These are phyloP conservation scores for Pugionium dolabratum DNA, from an alignment of 345 rosid genomes.

Conservation along the genomic window DNA sequence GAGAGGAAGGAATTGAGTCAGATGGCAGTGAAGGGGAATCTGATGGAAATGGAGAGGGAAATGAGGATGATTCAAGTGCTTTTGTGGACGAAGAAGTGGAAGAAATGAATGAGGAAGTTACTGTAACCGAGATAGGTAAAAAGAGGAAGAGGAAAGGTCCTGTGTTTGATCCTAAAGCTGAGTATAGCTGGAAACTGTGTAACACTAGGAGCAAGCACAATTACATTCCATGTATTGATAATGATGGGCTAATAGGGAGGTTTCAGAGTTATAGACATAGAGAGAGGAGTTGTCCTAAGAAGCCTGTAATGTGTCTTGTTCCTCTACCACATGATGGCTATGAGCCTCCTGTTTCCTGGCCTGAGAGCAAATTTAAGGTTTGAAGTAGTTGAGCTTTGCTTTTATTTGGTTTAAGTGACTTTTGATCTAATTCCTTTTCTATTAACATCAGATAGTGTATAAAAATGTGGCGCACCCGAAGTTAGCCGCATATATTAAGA, in stretches of 20 bases:
- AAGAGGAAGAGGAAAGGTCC: slow-evolving; percentile 80
- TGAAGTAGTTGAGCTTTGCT: slow-evolving; percentile 4
- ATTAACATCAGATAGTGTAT: slow-evolving; percentile 59
- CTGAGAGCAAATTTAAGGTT: slow-evolving; percentile 83
- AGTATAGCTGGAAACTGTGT: slow-evolving; percentile 81
- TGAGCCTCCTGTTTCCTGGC: slow-evolving; percentile 73
- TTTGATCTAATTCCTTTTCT: slow-evolving; percentile 31
- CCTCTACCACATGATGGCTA: slow-evolving; percentile 83
- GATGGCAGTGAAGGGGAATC: slow-evolving; percentile 58
- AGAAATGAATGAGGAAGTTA: slow-evolving; percentile 52
- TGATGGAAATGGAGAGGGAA: slow-evolving; percentile 47
- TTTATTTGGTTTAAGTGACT: slow-evolving; percentile 9
- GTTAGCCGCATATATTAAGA: slow-evolving; percentile 75
- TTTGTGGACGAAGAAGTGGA: slow-evolving; percentile 49
- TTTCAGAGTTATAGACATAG: slow-evolving; percentile 69
- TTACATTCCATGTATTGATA: slow-evolving; percentile 94
- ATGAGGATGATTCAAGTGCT: slow-evolving; percentile 51
- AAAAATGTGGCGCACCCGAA: slow-evolving; percentile 93
- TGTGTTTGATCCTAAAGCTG: slow-evolving; percentile 79
- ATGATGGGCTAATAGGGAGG: slow-evolving; percentile 63
- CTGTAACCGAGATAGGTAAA: slow-evolving; percentile 42
- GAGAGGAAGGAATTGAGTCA: slow-evolving; percentile 44
- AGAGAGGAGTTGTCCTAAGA: slow-evolving; percentile 86
- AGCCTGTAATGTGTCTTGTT: slow-evolving; percentile 75
- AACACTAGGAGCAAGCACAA: slow-evolving; percentile 87